These are phyloP conservation scores for Debaryomycetaceae sp. DNA, from an alignment of 1,139 yeast species.

Conservation along the genomic window DNA sequence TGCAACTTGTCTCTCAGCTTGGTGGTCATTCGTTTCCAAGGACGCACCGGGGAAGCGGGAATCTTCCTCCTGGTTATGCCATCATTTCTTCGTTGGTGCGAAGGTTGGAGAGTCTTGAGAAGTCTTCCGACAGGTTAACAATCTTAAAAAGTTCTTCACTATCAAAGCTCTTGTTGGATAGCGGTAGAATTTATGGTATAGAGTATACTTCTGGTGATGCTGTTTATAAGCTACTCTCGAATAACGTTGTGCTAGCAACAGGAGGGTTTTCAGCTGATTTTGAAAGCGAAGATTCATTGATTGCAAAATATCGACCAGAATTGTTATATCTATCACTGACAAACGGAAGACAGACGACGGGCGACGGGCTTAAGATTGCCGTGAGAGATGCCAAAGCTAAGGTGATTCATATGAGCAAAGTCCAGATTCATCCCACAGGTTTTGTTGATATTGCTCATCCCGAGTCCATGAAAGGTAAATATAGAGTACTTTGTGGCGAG, in stretches of 20 bases:
- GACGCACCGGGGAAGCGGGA: slow-evolving; percentile 33
- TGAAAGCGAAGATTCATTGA: slow-evolving; percentile 14
- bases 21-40: slow-evolving; percentile 39
- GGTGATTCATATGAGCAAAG: slow-evolving; percentile 33
- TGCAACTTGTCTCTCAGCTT: slow-evolving; percentile 25
- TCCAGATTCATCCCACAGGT: slow-evolving; percentile 42
- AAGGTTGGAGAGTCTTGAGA: slow-evolving; percentile 13
- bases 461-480: slow-evolving; percentile 11
- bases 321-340: slow-evolving; percentile 30
- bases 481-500: slow-evolving; percentile 38
- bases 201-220: slow-evolving; percentile 13
- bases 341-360: slow-evolving; percentile 32
- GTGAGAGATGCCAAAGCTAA: slow-evolving; percentile 27
- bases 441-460: slow-evolving; percentile 22
- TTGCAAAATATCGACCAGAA: slow-evolving; percentile 32
- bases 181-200: slow-evolving; percentile 19
- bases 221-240: slow-evolving; percentile 7
- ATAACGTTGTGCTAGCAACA: slow-evolving; percentile 31
- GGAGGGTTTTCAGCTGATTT: slow-evolving; percentile 39
- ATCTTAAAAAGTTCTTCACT: slow-evolving; percentile 20
- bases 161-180: slow-evolving; percentile 13
- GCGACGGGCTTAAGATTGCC: slow-evolving; percentile 38
- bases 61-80: slow-evolving; percentile 36
- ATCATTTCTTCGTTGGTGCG: slow-evolving; percentile 25
- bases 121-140: slow-evolving; percentile 12